phyloP scores from a whole-genome alignment of 257 asterid species.

The Plectranthus barbatus region DNA sequence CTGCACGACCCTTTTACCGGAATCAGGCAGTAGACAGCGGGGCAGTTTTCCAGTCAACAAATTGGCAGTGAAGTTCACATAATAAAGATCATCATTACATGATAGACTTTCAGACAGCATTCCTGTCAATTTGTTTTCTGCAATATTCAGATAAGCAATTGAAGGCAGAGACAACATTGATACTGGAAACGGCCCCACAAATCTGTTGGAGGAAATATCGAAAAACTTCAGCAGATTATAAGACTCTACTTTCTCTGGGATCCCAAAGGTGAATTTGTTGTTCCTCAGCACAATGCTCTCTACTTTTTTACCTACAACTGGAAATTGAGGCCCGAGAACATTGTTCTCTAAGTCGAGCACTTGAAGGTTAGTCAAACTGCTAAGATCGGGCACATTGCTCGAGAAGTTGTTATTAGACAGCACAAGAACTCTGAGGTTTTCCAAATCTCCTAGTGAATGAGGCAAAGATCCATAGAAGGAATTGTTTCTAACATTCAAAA shows the following conservation, averaged over 20 bases:
- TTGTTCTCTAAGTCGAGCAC: constrained; percentile 59
- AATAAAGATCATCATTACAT: constrained; percentile 42
- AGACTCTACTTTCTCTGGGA: constrained; percentile 54
- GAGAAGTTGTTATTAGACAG: constrained; percentile 63
- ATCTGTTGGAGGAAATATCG: constrained; percentile 63
- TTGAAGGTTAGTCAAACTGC: constrained; percentile 58
- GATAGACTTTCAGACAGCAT: constrained; percentile 49
- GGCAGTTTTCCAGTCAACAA: constrained; percentile 74
- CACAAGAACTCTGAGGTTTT: constrained; percentile 52
- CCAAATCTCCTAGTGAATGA: constrained; percentile 36
- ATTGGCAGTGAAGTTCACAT: constrained; percentile 66
- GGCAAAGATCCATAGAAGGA: constrained; percentile 54
- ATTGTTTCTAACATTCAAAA: constrained; percentile 57
- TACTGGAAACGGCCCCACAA: constrained; percentile 74
- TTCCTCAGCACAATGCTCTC: constrained; percentile 42
- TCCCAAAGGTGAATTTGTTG: constrained; percentile 52
- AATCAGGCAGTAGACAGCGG: constrained; percentile 34
- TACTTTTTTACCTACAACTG: constrained; percentile 38
- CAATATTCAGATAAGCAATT: constrained; percentile 42
- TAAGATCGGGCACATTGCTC: constrained; percentile 70
- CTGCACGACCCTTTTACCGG: constrained; percentile 25
- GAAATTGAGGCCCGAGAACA: constrained; percentile 64
- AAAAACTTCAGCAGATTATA: constrained; percentile 48
- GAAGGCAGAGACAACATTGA: constrained; percentile 62
- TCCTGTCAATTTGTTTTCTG: constrained; percentile 68